A percentile compares a stretch with the other conserved stretches of the same genome.
These are phyloP conservation scores for Microdochium trichocladiopsis DNA, from an alignment of 2,329 filamentous ascomycete genomes.

Conservation along the genomic window DNA sequence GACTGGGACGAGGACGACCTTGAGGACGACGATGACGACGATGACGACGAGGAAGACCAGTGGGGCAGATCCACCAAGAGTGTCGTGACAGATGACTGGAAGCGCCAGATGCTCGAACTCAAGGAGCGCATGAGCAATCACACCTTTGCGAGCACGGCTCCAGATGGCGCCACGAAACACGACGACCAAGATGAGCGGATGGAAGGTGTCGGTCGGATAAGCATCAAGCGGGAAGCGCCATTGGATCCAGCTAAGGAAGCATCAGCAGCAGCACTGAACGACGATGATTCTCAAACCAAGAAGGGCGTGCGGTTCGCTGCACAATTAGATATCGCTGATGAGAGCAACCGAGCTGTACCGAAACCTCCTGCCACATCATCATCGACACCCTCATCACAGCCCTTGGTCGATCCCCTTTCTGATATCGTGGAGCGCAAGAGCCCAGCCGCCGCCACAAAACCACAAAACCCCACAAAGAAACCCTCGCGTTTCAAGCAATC, in stretches of 20 bases:
- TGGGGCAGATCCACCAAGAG: constrained; percentile 65
- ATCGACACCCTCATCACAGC: constrained; percentile 9
- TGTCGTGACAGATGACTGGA: constrained; percentile 67
- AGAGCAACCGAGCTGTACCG: constrained; percentile 11
- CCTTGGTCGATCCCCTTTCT: constrained; percentile 38
- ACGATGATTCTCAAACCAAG: constrained; percentile 17
- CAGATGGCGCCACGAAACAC: constrained; percentile 43
- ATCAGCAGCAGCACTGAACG: constrained; percentile 6
- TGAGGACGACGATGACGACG: constrained; percentile 43
- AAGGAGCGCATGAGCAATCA: constrained; percentile 56
- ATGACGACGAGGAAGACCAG: constrained; percentile 57
- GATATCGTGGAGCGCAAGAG: constrained; percentile 43
- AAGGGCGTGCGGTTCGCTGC: constrained; percentile 21
- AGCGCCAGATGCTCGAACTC: constrained; percentile 76
- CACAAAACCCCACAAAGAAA: constrained; percentile 24
- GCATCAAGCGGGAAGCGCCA: constrained; percentile 23
- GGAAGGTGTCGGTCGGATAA: constrained; percentile 26
- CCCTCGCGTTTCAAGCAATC: constrained; percentile 46
- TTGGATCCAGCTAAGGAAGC: neutral
- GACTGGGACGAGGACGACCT: constrained; percentile 47
- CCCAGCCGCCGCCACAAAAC: constrained; percentile 7
- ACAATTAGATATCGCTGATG: constrained; percentile 17
- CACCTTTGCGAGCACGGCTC: constrained; percentile 40
- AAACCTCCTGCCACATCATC: constrained; percentile 6
- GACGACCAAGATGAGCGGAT: constrained; percentile 34